phyloP scores from a whole-genome alignment of 164 flowering plant species.

The Magnolia changhungtana region DNA sequence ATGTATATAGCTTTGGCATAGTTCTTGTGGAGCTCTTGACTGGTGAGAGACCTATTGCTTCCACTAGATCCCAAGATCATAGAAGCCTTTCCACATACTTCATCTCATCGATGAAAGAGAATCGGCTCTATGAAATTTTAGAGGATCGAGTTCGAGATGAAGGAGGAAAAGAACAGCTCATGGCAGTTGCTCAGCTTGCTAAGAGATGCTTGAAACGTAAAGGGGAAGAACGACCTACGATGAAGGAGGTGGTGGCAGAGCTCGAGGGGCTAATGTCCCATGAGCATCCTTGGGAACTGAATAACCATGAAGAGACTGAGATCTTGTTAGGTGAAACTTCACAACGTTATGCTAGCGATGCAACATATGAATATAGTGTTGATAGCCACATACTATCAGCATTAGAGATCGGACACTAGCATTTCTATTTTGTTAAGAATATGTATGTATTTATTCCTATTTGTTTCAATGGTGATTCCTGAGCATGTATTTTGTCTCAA shows the following conservation, averaged over 20 bases:
- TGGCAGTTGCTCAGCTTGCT: conserved; percentile 5
- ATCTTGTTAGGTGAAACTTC: not conserved
- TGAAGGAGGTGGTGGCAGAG: conserved; percentile 18
- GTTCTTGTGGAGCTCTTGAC: conserved; percentile 23
- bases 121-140: too few species aligned
- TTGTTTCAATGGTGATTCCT: too few species aligned
- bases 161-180: conserved; percentile 19
- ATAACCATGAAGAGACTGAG: too few species aligned
- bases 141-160: conserved; percentile 18
- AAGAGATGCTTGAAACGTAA: conserved; percentile 11
- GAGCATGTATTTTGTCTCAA: too few species aligned
- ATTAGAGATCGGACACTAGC: not conserved
- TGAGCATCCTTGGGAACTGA: too few species aligned
- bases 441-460: too few species aligned
- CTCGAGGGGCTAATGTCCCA: conserved; percentile 6
- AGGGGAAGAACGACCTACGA: conserved; percentile 6
- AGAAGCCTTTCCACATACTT: conserved; percentile 4
- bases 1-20: conserved; percentile 28
- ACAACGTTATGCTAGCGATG: not conserved
- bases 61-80: conserved; percentile 9
- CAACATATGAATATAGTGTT: not conserved
- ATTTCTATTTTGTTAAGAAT: too few species aligned
- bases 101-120: not conserved
- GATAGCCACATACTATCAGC: not conserved
- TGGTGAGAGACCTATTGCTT: conserved; percentile 14